Evolutionary conservation across 2,329 filamentous ascomycete species (phyloP).

Genomic region (Hortaea sp.): DNA sequence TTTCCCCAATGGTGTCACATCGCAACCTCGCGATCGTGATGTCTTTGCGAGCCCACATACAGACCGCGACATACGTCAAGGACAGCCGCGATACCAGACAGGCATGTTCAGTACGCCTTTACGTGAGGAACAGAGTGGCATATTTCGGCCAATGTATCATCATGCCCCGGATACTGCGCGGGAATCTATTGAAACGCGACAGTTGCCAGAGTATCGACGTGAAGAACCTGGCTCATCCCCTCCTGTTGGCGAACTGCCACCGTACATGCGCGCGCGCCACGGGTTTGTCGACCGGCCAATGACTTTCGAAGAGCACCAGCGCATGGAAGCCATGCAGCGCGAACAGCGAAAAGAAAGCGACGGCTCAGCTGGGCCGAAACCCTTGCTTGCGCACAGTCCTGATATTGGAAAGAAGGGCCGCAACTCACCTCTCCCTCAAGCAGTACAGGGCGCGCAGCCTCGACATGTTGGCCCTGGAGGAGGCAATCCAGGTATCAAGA

Average conservation of each 20-base stretch:
- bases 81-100: slow-evolving; percentile 12
- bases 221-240: slow-evolving; percentile 20
- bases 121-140: slow-evolving; percentile 21
- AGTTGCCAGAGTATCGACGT: slow-evolving; percentile 16
- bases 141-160: slow-evolving; percentile 20
- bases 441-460: slow-evolving; percentile 82
- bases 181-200: slow-evolving; percentile 21
- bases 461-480: slow-evolving; percentile 68
- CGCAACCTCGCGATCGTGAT: slow-evolving; percentile 16
- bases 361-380: slow-evolving; percentile 38
- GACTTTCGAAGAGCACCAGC: slow-evolving; percentile 25
- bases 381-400: slow-evolving; percentile 58
- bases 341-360: slow-evolving; percentile 30
- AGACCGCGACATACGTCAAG: slow-evolving; percentile 15
- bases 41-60: slow-evolving; percentile 18
- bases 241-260: slow-evolving; percentile 11
- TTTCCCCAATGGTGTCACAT: slow-evolving; percentile 17
- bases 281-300: slow-evolving; percentile 29
- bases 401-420: slow-evolving; percentile 76
- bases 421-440: slow-evolving; percentile 80
- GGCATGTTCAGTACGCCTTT: slow-evolving; percentile 17
- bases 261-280: slow-evolving; percentile 14
- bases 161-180: slow-evolving; percentile 16
- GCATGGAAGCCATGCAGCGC: slow-evolving; percentile 41
- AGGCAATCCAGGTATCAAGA: slow-evolving; percentile 77